Percentiles rank a stretch among this genome's conserved stretches.
These are phyloP conservation scores for Mycena chlorophos DNA, from an alignment of 768 basidiomycete species.

Conservation along the genomic window DNA sequence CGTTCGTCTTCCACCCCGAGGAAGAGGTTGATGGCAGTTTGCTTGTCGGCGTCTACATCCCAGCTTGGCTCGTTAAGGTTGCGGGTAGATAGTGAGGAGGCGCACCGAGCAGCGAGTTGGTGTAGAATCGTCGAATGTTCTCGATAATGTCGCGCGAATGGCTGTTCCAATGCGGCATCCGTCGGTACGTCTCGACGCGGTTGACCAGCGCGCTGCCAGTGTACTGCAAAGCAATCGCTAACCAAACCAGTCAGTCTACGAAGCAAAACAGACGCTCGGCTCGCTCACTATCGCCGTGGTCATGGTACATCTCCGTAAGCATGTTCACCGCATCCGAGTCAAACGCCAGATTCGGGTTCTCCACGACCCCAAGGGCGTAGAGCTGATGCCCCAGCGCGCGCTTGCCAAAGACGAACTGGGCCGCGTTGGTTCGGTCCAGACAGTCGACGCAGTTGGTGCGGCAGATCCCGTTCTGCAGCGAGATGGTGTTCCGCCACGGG, in stretches of 20 bases:
- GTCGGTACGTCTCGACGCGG: conserved; percentile 91
- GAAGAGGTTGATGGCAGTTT: conserved; percentile 96
- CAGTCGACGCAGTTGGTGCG: conserved; percentile 98
- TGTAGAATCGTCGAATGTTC: conserved; percentile 91
- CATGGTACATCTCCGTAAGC: conserved; percentile 98
- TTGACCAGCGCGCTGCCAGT: conserved; percentile 96
- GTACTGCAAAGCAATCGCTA: conserved; percentile 93
- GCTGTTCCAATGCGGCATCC: conserved; percentile 96
- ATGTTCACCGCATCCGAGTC: conserved; percentile 96
- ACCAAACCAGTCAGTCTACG: not conserved
- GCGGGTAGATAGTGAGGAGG: not conserved
- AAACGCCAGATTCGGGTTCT: conserved; percentile 81
- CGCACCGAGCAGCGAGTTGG: conserved; percentile 86
- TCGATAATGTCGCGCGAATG: conserved; percentile 96
- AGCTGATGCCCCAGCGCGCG: conserved; percentile 93
- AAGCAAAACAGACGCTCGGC: not conserved
- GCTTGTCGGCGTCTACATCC: conserved; percentile 93
- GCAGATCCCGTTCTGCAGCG: conserved; percentile 88
- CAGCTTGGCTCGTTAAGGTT: conserved; percentile 1
- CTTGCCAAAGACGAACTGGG: conserved; percentile 96
- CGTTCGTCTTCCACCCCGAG: conserved; percentile 70
- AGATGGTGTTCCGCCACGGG: conserved; percentile 65
- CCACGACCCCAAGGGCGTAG: conserved; percentile 88
- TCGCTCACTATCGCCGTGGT: conserved; percentile 90
- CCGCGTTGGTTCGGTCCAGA: conserved; percentile 93